Evolutionary conservation across 495 filamentous ascomycete species (phyloP).

Genomic region (Xylaria grammica): DNA sequence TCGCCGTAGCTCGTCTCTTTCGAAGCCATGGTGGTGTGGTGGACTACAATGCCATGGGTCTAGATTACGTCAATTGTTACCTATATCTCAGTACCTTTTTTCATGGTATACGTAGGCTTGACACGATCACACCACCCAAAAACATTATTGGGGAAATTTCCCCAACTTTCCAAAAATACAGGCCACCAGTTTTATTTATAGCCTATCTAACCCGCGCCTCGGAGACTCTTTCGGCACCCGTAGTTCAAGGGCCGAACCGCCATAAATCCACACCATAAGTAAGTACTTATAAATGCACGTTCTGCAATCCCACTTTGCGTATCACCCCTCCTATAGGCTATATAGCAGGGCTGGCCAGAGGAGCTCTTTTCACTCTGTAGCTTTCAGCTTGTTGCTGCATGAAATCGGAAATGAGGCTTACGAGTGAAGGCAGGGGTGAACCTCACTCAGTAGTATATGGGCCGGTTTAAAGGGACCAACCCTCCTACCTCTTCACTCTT

Average conservation of each 20-base stretch:
- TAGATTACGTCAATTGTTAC: slow-evolving; percentile 8
- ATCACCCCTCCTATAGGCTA: no score
- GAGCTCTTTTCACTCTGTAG: slow-evolving; percentile 2
- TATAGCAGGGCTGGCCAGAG: no score
- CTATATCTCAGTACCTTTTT: not conserved
- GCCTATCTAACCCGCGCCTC: not conserved
- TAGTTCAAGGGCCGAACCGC: not conserved
- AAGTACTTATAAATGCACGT: no score
- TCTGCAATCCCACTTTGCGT: no score
- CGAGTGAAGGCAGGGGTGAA: not conserved
- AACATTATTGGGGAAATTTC: not conserved
- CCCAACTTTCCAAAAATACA: not conserved
- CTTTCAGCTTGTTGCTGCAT: slow-evolving; percentile 11
- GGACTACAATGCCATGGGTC: not conserved
- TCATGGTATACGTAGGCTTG: no score
- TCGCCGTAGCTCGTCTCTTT: not conserved
- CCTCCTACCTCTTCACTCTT: not conserved
- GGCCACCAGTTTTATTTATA: not conserved
- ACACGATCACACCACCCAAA: no score
- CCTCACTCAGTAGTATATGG: not conserved
- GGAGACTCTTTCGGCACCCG: slow-evolving; percentile 1
- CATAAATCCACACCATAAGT: not conserved
- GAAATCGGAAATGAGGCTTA: slow-evolving; percentile 14
- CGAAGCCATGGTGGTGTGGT: slow-evolving; percentile 1
- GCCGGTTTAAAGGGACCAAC: not conserved